Evolutionary conservation across 352 stramenopile genomes (phyloP).

Genomic region (Phytophthora pistaciae): DNA sequence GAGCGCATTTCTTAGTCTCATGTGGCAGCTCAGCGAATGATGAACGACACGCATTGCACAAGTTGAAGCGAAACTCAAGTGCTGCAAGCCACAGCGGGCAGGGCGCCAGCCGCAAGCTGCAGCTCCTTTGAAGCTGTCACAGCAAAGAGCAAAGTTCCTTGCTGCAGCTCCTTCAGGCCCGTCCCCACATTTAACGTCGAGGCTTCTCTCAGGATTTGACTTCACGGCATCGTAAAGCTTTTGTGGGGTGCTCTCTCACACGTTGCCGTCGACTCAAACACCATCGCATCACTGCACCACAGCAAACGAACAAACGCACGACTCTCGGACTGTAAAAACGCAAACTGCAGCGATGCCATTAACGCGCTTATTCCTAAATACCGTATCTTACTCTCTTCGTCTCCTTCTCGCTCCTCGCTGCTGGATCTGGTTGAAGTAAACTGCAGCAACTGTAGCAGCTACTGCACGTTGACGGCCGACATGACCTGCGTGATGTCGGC

Average conservation of each 20-base stretch:
- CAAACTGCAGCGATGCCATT: slow-evolving; percentile 22
- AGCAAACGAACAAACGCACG: neutral
- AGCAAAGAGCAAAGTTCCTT: neutral
- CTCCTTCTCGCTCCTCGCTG: slow-evolving; percentile 7
- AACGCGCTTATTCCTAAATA: slow-evolving; percentile 33
- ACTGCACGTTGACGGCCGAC: slow-evolving; percentile 40
- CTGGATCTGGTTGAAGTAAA: neutral
- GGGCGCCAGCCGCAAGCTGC: too few relatives aligned
- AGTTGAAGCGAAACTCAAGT: neutral
- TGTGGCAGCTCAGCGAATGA: neutral
- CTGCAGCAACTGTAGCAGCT: neutral
- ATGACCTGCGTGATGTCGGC: slow-evolving; percentile 50
- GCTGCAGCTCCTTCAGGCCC: neutral
- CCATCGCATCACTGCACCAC: neutral
- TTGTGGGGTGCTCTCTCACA: neutral
- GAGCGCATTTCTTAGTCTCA: slow-evolving; percentile 6
- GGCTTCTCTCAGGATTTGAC: slow-evolving; percentile 28
- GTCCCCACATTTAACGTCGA: slow-evolving; percentile 10
- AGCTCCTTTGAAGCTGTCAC: neutral
- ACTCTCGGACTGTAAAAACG: neutral
- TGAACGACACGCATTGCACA: neutral
- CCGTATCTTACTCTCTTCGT: slow-evolving; percentile 7
- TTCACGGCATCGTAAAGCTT: slow-evolving; percentile 25
- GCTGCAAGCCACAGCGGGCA: too few relatives aligned
- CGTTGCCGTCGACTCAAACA: neutral